A percentile compares a stretch with the other conserved stretches of the same genome.
phyloP scores from a whole-genome alignment of 2,329 filamentous ascomycete species.

The Fusarium cicatricum region DNA sequence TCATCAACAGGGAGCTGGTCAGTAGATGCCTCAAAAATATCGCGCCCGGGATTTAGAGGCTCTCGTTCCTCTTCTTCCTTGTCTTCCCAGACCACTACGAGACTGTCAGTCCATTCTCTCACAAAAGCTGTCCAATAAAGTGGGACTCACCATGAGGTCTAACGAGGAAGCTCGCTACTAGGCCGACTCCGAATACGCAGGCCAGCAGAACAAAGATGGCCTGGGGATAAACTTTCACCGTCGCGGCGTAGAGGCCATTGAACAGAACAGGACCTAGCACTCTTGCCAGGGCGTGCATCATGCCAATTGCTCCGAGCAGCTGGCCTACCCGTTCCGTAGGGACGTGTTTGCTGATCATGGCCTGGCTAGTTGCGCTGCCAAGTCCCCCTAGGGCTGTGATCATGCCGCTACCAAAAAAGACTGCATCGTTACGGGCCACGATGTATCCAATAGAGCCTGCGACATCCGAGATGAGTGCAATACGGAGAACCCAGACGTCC shows the following conservation, averaged over 20 bases:
- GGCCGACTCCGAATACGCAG: slow-evolving; percentile 70
- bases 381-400: slow-evolving; percentile 83
- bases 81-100: slow-evolving; percentile 45
- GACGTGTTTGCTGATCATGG: slow-evolving; percentile 89
- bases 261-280: slow-evolving; percentile 84
- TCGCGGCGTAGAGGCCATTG: slow-evolving; percentile 84
- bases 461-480: slow-evolving; percentile 78
- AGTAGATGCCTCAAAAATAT: slow-evolving; percentile 12
- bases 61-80: slow-evolving; percentile 40
- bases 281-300: slow-evolving; percentile 83
- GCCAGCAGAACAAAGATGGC: slow-evolving; percentile 82
- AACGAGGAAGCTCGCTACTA: slow-evolving; percentile 75
- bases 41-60: slow-evolving; percentile 27
- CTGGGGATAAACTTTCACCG: slow-evolving; percentile 80
- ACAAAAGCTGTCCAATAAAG: background rate
- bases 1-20: slow-evolving; percentile 36
- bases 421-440: slow-evolving; percentile 64
- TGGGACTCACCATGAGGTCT: slow-evolving; percentile 74
- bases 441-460: slow-evolving; percentile 80
- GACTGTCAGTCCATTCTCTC: slow-evolving; percentile 21
- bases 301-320: slow-evolving; percentile 85
- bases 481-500: slow-evolving; percentile 79
- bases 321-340: slow-evolving; percentile 83
- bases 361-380: slow-evolving; percentile 84
- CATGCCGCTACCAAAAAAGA: slow-evolving; percentile 78